A percentile compares a stretch with the other conserved stretches of the same genome.
These are phyloP conservation scores for Lactuca sativa DNA, from an alignment of 129 eudicot genomes.

Conservation along the genomic window DNA sequence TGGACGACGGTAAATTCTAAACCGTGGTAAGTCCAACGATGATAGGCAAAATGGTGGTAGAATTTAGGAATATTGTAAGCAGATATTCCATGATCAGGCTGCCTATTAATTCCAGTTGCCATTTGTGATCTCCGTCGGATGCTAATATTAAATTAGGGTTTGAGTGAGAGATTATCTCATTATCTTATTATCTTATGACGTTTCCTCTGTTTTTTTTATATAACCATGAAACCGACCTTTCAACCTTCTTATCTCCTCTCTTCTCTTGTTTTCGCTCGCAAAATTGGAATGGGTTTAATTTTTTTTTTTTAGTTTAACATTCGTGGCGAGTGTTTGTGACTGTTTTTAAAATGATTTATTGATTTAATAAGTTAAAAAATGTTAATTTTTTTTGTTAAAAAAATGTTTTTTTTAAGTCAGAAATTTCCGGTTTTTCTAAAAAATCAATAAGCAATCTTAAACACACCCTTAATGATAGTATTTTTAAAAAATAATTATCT, in stretches of 20 bases:
- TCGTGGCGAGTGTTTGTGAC: too few species aligned
- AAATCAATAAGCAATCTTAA: too few species aligned
- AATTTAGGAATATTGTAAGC: conserved; percentile 4
- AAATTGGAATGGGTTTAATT: background rate
- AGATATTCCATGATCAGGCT: conserved; percentile 30
- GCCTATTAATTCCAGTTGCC: conserved; percentile 18
- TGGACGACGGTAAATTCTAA: conserved; percentile 26
- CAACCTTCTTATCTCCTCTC: background rate
- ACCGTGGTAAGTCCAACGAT: conserved; percentile 23
- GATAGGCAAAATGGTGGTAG: conserved; percentile 1
- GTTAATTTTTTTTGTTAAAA: too few species aligned
- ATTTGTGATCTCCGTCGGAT: conserved; percentile 43
- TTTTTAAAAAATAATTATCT: too few species aligned
- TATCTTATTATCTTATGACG: background rate
- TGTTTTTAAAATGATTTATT: too few species aligned
- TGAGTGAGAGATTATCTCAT: background rate
- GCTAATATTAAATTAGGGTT: conserved; percentile 19
- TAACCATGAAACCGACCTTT: conserved; percentile 6
- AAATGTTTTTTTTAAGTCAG: too few species aligned
- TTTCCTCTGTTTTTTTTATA: background rate
- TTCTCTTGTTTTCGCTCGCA: background rate
- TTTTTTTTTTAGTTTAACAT: background rate
- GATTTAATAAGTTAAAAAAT: too few species aligned
- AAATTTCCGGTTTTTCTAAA: too few species aligned
- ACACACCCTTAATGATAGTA: too few species aligned